A percentile compares a stretch with the other conserved stretches of the same genome.
phyloP scores from a whole-genome alignment of 208 protist species.

The Leishmania tarentolae region DNA sequence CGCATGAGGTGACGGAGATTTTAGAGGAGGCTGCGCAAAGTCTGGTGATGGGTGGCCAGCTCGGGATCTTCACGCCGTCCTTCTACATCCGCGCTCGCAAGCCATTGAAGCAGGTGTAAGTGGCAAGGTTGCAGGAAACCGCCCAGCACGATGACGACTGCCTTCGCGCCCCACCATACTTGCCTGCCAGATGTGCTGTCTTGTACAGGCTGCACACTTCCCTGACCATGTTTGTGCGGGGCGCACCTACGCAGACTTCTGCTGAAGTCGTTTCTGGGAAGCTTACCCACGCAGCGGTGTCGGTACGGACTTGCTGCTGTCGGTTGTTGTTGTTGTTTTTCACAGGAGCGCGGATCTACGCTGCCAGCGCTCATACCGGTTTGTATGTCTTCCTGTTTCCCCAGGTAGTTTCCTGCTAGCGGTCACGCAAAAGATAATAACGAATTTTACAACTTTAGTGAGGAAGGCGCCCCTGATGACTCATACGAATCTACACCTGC shows the following conservation, averaged over 20 bases:
- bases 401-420: neutral
- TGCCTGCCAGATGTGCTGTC: neutral
- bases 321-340: neutral
- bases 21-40: constrained; percentile 88
- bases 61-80: constrained; percentile 93
- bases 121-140: neutral
- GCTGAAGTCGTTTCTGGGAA: neutral
- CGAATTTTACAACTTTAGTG: neutral
- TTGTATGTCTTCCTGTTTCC: neutral
- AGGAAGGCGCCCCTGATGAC: neutral
- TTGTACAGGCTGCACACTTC: neutral
- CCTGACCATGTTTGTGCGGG: neutral
- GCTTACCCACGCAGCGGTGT: neutral
- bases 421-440: neutral
- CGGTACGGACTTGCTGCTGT: too few species aligned
- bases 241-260: neutral
- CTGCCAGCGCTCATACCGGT: too few species aligned
- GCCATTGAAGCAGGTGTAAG: constrained; percentile 36
- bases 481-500: neutral
- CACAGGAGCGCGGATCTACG: neutral
- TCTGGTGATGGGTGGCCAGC: constrained; percentile 90
- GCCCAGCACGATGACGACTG: neutral
- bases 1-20: constrained; percentile 85
- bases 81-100: constrained; percentile 92
- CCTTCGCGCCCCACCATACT: neutral